phyloP scores from a whole-genome alignment of 805 yeast species.

The Metschnikowia arizonensis region DNA sequence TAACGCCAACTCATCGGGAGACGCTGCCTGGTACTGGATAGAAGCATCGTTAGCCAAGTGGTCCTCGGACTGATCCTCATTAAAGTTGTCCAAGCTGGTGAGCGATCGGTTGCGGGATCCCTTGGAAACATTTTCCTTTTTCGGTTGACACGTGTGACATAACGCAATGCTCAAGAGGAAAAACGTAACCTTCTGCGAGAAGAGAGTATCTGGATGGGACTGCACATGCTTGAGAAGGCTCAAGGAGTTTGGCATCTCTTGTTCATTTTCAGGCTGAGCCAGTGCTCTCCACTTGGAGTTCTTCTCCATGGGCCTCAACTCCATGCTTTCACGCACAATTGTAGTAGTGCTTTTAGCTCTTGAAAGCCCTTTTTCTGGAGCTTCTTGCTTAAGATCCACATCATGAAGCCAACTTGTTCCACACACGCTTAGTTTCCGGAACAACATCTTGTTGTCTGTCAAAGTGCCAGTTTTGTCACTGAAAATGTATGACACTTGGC shows the following conservation, averaged over 20 bases:
- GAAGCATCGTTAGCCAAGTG: slow-evolving; percentile 33
- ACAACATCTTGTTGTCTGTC: slow-evolving; percentile 91
- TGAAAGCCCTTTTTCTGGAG: neutral
- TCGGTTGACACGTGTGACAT: slow-evolving; percentile 88
- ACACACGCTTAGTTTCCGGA: slow-evolving; percentile 79
- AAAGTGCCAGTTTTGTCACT: slow-evolving; percentile 97
- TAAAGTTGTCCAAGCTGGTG: slow-evolving; percentile 21
- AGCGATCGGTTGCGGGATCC: slow-evolving; percentile 11
- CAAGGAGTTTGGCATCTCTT: slow-evolving; percentile 47
- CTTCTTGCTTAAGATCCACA: slow-evolving; percentile 34
- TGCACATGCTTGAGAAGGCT: slow-evolving; percentile 70
- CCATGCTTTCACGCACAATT: slow-evolving; percentile 32
- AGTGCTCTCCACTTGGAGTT: slow-evolving; percentile 43
- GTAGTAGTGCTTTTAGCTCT: slow-evolving; percentile 27
- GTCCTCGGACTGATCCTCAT: slow-evolving; percentile 4
- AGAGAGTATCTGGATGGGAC: slow-evolving; percentile 61
- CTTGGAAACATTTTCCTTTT: slow-evolving; percentile 26
- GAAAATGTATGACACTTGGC: slow-evolving; percentile 92
- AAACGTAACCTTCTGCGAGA: slow-evolving; percentile 69
- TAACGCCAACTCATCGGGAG: slow-evolving; percentile 94
- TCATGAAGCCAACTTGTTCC: slow-evolving; percentile 92
- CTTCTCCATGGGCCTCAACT: slow-evolving; percentile 23
- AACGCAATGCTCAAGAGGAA: slow-evolving; percentile 78
- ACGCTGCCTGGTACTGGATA: slow-evolving; percentile 84
- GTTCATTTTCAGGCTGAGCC: slow-evolving; percentile 44